A percentile compares a stretch with the other conserved stretches of the same genome.
Conservation (phyloP, 192 early-diverging fungal genomes). For the Backusella westeae region DNA sequence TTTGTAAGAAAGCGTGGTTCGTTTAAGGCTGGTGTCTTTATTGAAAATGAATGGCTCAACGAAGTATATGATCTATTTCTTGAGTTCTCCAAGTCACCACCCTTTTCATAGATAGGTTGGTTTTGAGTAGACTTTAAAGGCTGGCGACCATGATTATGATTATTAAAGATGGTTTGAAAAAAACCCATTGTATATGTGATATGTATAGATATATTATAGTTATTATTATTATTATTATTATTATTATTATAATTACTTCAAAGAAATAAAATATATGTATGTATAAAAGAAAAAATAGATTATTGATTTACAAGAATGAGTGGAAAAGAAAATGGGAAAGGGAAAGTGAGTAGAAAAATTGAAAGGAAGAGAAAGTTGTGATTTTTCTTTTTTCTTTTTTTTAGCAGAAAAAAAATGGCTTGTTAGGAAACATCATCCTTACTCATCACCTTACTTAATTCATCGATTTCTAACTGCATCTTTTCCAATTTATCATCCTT, state of each 20-base stretch:
- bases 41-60: background rate
- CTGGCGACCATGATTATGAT: background rate
- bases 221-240: background rate
- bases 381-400: background rate
- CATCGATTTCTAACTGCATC: constrained; percentile 27
- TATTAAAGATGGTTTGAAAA: constrained; percentile 9
- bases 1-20: constrained; percentile 17
- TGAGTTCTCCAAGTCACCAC: background rate
- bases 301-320: background rate
- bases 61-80: background rate
- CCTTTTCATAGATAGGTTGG: background rate
- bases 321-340: background rate
- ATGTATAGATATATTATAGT: background rate
- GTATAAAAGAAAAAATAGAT: background rate
- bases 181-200: constrained; percentile 7
- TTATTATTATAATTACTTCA: background rate
- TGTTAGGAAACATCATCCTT: background rate
- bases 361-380: background rate
- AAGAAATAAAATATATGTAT: background rate
- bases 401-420: background rate
- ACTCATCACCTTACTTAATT: constrained; percentile 9
- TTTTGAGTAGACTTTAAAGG: background rate
- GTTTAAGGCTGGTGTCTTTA: background rate
- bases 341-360: background rate
- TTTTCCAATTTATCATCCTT: constrained; percentile 38